Conservation (phyloP, 345 rosid genomes). For the Raphanus sativus region DNA sequence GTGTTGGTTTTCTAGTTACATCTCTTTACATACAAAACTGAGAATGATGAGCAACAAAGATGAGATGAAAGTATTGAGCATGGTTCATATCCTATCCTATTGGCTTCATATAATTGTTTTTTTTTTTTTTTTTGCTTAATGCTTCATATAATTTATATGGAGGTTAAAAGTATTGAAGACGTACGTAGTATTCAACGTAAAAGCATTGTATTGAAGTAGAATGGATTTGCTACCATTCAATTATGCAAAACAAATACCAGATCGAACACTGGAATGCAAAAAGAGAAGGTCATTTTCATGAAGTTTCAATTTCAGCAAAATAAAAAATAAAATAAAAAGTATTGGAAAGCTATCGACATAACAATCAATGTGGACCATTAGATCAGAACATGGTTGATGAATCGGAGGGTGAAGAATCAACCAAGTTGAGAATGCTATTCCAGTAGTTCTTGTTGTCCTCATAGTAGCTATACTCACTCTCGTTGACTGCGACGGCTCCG, state of each 20-base stretch:
- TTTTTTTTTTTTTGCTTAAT: too few relatives aligned
- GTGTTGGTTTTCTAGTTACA: neutral
- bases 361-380: constrained; percentile 13
- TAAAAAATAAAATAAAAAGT: neutral
- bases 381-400: constrained; percentile 61
- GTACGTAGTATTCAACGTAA: too few relatives aligned
- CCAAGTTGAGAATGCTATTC: constrained; percentile 92
- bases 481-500: constrained; percentile 9
- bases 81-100: too few relatives aligned
- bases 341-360: constrained; percentile 28
- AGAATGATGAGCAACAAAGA: too few relatives aligned
- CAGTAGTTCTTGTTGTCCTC: constrained; percentile 95
- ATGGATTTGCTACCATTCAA: neutral
- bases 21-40: neutral
- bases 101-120: too few relatives aligned
- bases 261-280: too few relatives aligned
- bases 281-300: neutral
- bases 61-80: too few relatives aligned
- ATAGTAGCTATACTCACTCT: constrained; percentile 50
- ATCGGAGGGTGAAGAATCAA: constrained; percentile 77
- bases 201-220: neutral
- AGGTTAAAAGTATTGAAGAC: too few relatives aligned
- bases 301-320: neutral
- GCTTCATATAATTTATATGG: too few relatives aligned
- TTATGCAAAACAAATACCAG: neutral